These are phyloP conservation scores for Naganishia vishniacii DNA, from an alignment of 768 basidiomycete genomes.

Conservation along the genomic window DNA sequence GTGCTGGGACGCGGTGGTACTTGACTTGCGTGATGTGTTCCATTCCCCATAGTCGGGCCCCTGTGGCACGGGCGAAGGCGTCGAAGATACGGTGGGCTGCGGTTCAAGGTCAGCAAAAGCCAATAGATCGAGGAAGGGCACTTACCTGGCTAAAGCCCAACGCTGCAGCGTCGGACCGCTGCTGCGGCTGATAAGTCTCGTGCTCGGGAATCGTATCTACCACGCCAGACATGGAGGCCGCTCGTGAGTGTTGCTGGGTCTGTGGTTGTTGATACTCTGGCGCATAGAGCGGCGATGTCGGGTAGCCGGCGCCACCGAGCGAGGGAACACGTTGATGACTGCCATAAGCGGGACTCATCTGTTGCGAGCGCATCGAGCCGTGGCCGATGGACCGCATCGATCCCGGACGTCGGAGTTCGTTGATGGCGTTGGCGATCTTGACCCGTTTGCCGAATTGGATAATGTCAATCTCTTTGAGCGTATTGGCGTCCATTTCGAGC, in stretches of 20 bases:
- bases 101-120: neutral
- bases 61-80: neutral
- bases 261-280: slow-evolving; percentile 1
- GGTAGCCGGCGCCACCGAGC: slow-evolving; percentile 3
- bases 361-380: slow-evolving; percentile 21
- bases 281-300: neutral
- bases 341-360: slow-evolving; percentile 5
- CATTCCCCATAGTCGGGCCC: slow-evolving; percentile 23
- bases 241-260: slow-evolving; percentile 7
- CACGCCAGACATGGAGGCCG: slow-evolving; percentile 9
- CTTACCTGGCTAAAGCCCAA: slow-evolving; percentile 13
- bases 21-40: slow-evolving; percentile 22
- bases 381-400: slow-evolving; percentile 52
- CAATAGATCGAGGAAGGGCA: neutral
- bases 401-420: slow-evolving; percentile 70
- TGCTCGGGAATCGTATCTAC: slow-evolving; percentile 20
- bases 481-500: slow-evolving; percentile 81
- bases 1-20: slow-evolving; percentile 2
- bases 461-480: slow-evolving; percentile 95
- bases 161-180: slow-evolving; percentile 2
- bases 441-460: slow-evolving; percentile 88
- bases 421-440: slow-evolving; percentile 85
- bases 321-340: slow-evolving; percentile 10
- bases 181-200: slow-evolving; percentile 8
- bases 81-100: neutral